Percentiles rank a stretch among this genome's conserved stretches.
These are phyloP conservation scores for Cucurbita argyrosperma DNA, from an alignment of 306 rosid genomes.

Conservation along the genomic window DNA sequence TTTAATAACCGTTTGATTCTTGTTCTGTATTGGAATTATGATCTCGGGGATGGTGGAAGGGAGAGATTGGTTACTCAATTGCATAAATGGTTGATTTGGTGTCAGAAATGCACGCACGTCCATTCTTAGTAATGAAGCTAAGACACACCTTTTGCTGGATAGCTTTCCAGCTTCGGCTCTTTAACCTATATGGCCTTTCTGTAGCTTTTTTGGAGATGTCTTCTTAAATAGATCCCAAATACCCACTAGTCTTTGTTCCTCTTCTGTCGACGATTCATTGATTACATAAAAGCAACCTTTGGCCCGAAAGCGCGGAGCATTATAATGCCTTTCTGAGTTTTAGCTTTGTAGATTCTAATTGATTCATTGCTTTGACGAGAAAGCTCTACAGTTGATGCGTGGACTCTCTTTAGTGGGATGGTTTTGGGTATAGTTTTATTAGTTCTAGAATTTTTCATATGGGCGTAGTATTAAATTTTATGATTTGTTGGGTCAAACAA, in stretches of 20 bases:
- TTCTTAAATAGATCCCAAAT: neutral
- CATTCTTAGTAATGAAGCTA: slow-evolving; percentile 10
- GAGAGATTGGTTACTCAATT: slow-evolving; percentile 4
- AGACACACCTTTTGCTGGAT: slow-evolving; percentile 14
- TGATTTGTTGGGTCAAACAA: neutral
- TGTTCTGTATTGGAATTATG: neutral
- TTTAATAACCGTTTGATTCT: neutral
- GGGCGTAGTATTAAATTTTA: neutral
- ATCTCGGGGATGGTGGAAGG: neutral
- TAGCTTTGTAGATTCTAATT: neutral
- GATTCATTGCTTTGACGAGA: neutral
- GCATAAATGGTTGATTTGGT: neutral
- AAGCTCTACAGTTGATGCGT: neutral
- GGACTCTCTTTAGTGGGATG: neutral
- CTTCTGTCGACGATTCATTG: slow-evolving; percentile 4
- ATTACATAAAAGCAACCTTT: slow-evolving; percentile 5
- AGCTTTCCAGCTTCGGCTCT: neutral
- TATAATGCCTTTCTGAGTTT: slow-evolving; percentile 6
- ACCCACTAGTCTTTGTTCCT: slow-evolving; percentile 7
- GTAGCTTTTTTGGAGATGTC: slow-evolving; percentile 7
- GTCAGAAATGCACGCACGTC: slow-evolving; percentile 27
- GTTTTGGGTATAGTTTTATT: neutral
- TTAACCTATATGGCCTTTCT: neutral
- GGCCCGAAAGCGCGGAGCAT: slow-evolving; percentile 3
- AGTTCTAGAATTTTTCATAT: neutral